Evolutionary conservation across 805 yeast genomes (phyloP), one percentile per base, ranked within the genome.

Genomic region (Jamesozyma lodderae): DNA sequence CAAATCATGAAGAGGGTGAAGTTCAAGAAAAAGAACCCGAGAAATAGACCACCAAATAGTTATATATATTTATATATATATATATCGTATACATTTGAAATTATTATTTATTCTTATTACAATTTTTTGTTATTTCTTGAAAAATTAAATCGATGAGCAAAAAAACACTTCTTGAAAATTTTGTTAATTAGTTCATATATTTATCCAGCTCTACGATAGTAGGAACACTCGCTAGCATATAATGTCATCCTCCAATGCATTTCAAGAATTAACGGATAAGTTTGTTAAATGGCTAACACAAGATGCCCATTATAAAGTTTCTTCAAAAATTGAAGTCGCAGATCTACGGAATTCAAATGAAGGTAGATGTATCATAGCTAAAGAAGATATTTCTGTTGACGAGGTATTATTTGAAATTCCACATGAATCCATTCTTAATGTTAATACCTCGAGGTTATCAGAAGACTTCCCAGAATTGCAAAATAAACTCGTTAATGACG

Each of bases 281-380:
- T 79, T 75, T 48, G 47, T 53, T 2, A 38, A 51, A 1, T 78
- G 82, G 80, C 52, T 77, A 16, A 35, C 44, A 1, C 36, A 41
- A 0, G 57, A 59, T n/a, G 74, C 52, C 4, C 36, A 69, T 4
- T 68, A 69, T 8, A 56, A 48, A 10, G 56, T 84, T 3, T 73
- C 84, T 1, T 64, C 73, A 1, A 79, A 79, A 38, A 63, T 88
- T 14, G 47, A 53, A 13, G 64, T 90, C 4, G 67, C 64, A 2
- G 95, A 90, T 59, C 65, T 74, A 27, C 64, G 94, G 31, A 40
- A 46, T 2, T 46, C 57, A 7, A 62, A 69, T 29, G 86, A 84
- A 57, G 97, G 97, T 8, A 67, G 96, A 23, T 94, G 88, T 4
- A 55, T 90, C 7, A 53, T 78, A 4, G 94, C 96, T 2, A 40